Conservation (phyloP, 129 eudicot species). For the Arctium lappa region DNA sequence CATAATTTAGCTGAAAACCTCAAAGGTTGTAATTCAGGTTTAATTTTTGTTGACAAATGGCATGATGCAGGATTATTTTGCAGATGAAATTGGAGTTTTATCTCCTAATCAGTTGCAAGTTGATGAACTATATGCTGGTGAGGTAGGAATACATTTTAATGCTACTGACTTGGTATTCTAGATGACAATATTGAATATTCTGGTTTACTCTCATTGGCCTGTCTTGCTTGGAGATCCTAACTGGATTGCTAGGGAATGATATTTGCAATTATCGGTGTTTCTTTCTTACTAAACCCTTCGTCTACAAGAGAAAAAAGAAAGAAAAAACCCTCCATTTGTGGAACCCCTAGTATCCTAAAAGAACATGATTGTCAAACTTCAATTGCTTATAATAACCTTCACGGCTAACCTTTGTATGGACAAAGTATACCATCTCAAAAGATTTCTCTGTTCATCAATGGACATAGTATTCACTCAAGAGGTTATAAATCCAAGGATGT, state of each 20-base stretch:
- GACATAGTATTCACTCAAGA: too few relatives aligned
- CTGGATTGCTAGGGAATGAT: not conserved
- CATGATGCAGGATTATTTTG: conserved; percentile 78
- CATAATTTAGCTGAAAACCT: conserved; percentile 4
- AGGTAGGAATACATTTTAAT: conserved; percentile 50
- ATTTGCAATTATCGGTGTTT: not conserved
- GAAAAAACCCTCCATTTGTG: not conserved
- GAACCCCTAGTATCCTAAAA: not conserved
- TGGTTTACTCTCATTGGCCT: not conserved
- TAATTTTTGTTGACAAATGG: not conserved
- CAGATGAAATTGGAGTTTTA: conserved; percentile 93
- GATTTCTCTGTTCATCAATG: not conserved
- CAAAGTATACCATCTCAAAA: not conserved
- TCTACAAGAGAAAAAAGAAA: not conserved
- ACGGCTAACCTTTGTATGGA: not conserved
- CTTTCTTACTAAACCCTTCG: not conserved
- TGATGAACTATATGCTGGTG: conserved; percentile 89
- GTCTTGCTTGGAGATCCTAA: not conserved
- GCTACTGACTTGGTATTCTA: not conserved
- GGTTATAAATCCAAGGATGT: too few relatives aligned
- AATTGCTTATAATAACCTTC: not conserved
- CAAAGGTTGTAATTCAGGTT: conserved; percentile 9
- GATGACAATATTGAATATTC: not conserved
- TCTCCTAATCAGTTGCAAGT: conserved; percentile 96
- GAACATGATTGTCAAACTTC: not conserved